These are phyloP conservation scores for Colletotrichum sp. DNA, from an alignment of 2,329 filamentous ascomycete species.

Conservation along the genomic window DNA sequence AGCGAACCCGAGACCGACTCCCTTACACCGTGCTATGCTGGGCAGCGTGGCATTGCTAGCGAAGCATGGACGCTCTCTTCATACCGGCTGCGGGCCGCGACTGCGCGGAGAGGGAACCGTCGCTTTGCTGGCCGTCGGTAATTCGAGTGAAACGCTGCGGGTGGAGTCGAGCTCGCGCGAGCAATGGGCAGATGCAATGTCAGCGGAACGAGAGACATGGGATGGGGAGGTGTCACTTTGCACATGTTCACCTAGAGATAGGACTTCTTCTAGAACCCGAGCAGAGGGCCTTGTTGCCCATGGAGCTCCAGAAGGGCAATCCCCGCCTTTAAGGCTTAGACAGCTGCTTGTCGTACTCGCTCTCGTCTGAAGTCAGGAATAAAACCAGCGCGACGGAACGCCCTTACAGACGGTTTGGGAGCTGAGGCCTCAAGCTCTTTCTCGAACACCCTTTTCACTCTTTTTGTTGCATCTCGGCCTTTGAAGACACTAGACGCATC, in stretches of 20 bases:
- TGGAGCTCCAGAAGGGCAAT: neutral
- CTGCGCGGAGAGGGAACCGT: neutral
- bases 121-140: neutral
- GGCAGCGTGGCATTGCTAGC: neutral
- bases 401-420: neutral
- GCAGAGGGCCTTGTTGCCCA: neutral
- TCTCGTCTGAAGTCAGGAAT: neutral
- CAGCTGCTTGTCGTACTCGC: neutral
- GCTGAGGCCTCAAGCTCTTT: neutral
- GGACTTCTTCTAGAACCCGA: neutral
- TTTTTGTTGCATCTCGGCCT: neutral
- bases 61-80: neutral
- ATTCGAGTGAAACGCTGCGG: neutral
- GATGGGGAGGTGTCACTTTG: neutral
- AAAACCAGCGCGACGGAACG: neutral
- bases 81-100: neutral
- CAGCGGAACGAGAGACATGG: neutral
- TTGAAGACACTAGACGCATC: neutral
- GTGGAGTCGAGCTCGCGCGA: neutral
- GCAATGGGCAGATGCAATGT: neutral
- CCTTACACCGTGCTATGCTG: neutral
- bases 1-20: conserved; percentile 7
- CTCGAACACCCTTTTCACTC: neutral
- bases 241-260: neutral
- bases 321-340: conserved; percentile 9